phyloP scores from a whole-genome alignment of 2,329 filamentous ascomycete genomes.

The Clonostachys byssicola region DNA sequence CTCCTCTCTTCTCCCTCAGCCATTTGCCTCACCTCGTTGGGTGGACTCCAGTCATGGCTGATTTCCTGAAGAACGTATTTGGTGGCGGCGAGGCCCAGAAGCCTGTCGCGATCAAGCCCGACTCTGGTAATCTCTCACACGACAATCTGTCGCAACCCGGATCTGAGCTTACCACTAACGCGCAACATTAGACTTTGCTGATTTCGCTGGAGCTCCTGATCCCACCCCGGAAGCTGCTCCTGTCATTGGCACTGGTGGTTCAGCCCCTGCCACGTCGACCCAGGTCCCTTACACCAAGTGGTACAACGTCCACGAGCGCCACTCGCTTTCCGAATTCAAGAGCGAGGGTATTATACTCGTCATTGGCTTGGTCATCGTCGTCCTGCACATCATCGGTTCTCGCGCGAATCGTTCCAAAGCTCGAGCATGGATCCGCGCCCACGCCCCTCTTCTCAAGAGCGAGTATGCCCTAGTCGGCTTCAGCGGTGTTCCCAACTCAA shows the following conservation, averaged over 20 bases:
- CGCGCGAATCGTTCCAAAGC: constrained; percentile 77
- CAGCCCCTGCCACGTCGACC: constrained; percentile 40
- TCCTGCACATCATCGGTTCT: constrained; percentile 78
- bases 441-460: constrained; percentile 65
- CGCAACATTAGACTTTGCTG: constrained; percentile 72
- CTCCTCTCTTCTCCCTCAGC: not conserved
- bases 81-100: constrained; percentile 55
- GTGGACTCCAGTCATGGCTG: constrained; percentile 37
- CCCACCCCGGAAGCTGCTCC: constrained; percentile 50
- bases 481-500: constrained; percentile 47
- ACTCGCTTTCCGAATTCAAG: constrained; percentile 78
- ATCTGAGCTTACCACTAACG: not conserved
- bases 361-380: constrained; percentile 68
- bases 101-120: constrained; percentile 43
- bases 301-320: constrained; percentile 95
- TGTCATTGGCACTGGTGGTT: constrained; percentile 36
- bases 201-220: constrained; percentile 78
- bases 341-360: constrained; percentile 79
- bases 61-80: constrained; percentile 64
- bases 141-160: not conserved
- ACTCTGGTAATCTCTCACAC: constrained; percentile 54
- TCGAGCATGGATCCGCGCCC: constrained; percentile 72
- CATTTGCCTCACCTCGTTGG: not conserved
- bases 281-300: constrained; percentile 79
- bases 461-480: constrained; percentile 92